A percentile compares a stretch with the other conserved stretches of the same genome.
phyloP scores from a whole-genome alignment of 2,329 filamentous ascomycete species.

The Talaromyces islandicus region DNA sequence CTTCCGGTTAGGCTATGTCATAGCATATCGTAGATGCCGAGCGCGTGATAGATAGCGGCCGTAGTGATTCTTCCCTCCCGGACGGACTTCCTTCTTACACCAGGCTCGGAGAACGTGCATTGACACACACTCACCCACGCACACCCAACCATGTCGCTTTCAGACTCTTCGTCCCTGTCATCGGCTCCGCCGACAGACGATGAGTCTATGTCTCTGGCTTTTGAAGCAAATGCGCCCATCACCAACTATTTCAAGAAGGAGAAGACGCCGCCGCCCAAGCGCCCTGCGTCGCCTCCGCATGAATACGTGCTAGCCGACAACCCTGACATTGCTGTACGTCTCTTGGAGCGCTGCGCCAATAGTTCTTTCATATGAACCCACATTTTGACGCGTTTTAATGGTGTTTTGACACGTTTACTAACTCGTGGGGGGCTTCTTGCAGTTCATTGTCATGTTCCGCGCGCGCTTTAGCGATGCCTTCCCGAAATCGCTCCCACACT shows the following conservation, averaged over 20 bases:
- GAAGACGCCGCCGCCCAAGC: conserved; percentile 66
- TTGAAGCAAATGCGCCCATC: conserved; percentile 37
- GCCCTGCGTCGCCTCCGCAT: conserved; percentile 81
- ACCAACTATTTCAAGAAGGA: conserved; percentile 44
- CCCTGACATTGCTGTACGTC: conserved; percentile 81
- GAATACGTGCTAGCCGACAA: conserved; percentile 88
- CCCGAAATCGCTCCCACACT: conserved; percentile 77
- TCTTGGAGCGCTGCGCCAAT: conserved; percentile 5
- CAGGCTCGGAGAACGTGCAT: conserved; percentile 12
- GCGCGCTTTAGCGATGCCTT: conserved; percentile 88
- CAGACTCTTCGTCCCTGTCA: conserved; percentile 53
- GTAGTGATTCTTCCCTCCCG: conserved; percentile 15
- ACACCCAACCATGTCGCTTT: conserved; percentile 38
- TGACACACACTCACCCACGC: conserved; percentile 20
- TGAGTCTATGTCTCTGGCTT: conserved; percentile 39
- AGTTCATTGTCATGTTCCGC: conserved; percentile 99
- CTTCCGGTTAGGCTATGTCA: conserved; percentile 19
- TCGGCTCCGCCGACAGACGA: conserved; percentile 56
- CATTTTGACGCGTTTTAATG: conserved; percentile 29
- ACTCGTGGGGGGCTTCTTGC: conserved; percentile 24
- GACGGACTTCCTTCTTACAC: conserved; percentile 17
- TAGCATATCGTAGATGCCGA: conserved; percentile 18
- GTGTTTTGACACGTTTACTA: conserved; percentile 14
- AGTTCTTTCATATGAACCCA: conserved; percentile 3
- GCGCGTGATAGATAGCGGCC: conserved; percentile 28